Evolutionary conservation across 495 filamentous ascomycete species (phyloP), one percentile per base, ranked within the genome.

Genomic region (Jackrogersella multiformis): DNA sequence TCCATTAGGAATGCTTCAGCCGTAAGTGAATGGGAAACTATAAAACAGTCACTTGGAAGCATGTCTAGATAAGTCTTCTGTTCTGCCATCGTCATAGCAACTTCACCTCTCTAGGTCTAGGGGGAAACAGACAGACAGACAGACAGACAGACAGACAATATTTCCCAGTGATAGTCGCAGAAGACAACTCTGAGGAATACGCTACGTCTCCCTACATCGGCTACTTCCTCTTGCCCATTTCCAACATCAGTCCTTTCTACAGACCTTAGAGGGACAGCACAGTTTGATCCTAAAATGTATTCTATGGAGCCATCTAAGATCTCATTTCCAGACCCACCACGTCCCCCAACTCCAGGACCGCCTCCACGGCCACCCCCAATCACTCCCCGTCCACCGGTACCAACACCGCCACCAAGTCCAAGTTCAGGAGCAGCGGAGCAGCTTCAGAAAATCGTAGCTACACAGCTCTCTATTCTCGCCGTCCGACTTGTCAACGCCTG

Each of bases 381-480:
- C 49, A 66, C 67, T 51, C 73, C 73, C 68, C 64, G 59, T 51
- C 73, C 73, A 4, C 64, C 70, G 41, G 67, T 71, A 55, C 73
- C 70, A 24, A 73, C 73, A 24, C 73, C 73, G 38, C 73, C 73
- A 49, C 73, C 73, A 7, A 74, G 70, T 36, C 73, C 73, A 66
- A 59, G 13, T 9, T 44, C 20, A 45, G 39, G 12, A 30, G 28
- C 52, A 34, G 12, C 34, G 18, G 44, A 16, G 46, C 49, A 34
- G 36, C 26, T 64, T 12, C 46, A 42, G 38, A 36, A 10, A 20
- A 15, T 58, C 1, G 34, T 52, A 26, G 54, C 56, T 32, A 51
- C 35, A 49, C 53, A 67, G 26, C 30, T 71, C 16, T 69, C 69
- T 62, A 54, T 49, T 36, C 8, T 68, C 32, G 64, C 49, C 18